These are phyloP conservation scores for Ambrosiella xylebori DNA, from an alignment of 2,329 filamentous ascomycete genomes.

Conservation along the genomic window DNA sequence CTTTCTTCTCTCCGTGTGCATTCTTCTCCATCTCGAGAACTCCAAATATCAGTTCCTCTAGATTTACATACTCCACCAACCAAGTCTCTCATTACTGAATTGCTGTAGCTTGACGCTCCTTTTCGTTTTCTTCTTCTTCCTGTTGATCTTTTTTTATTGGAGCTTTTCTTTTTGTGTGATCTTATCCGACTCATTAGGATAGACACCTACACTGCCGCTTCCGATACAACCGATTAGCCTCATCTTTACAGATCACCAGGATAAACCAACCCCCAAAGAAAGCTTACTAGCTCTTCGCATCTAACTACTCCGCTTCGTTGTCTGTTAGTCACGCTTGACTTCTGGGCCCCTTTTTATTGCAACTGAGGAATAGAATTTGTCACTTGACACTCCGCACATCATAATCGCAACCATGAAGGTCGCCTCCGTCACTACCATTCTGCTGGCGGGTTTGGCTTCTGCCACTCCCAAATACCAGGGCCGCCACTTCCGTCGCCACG, in stretches of 20 bases:
- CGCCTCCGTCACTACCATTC: conserved; percentile 10
- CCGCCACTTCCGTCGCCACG: conserved; percentile 8
- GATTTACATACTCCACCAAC: conserved; percentile 15
- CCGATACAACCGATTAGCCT: conserved; percentile 1
- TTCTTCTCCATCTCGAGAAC: conserved; percentile 12
- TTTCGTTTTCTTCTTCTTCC: conserved; percentile 8
- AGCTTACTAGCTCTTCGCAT: not conserved
- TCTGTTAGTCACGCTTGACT: not conserved
- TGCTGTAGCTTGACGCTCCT: conserved; percentile 13
- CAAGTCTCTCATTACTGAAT: conserved; percentile 13
- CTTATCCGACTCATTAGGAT: conserved; percentile 2
- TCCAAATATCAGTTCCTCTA: conserved; percentile 13
- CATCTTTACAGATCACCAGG: not conserved
- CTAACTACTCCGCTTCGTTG: not conserved
- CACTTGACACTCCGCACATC: not conserved
- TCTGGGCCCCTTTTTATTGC: not conserved
- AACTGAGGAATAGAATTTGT: conserved; percentile 2
- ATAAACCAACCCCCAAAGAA: not conserved
- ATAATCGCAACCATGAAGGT: conserved; percentile 10
- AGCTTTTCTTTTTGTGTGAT: conserved; percentile 7
- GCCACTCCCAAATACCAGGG: conserved; percentile 10
- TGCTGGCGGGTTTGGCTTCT: conserved; percentile 9
- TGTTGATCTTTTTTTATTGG: conserved; percentile 5
- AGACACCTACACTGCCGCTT: not conserved
- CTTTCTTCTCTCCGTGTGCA: conserved; percentile 5